Percentiles rank a stretch among this genome's conserved stretches.
Evolutionary conservation across 2,329 filamentous ascomycete species (phyloP).

Genomic region (Neophaeococcomyces aloes): DNA sequence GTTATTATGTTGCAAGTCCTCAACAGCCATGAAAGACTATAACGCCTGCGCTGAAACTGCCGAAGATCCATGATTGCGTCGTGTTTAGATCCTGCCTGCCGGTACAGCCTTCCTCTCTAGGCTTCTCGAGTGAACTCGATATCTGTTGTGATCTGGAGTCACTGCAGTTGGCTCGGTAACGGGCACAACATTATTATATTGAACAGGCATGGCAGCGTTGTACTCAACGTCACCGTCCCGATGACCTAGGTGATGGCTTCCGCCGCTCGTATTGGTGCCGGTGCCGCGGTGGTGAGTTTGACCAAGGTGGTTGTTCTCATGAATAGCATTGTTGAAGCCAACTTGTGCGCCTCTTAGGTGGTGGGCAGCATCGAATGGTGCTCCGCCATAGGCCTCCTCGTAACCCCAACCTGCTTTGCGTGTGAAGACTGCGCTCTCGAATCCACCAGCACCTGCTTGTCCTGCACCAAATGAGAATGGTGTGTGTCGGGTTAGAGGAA

Average conservation of each 20-base stretch:
- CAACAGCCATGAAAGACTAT: too few relatives aligned
- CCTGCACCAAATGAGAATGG: slow-evolving; percentile 43
- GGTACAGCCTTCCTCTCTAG: slow-evolving; percentile 13
- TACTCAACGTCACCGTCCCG: slow-evolving; percentile 13
- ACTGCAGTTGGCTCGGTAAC: neutral
- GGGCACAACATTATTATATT: slow-evolving; percentile 11
- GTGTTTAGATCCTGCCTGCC: neutral
- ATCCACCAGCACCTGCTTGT: slow-evolving; percentile 31
- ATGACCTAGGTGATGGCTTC: neutral
- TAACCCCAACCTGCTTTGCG: slow-evolving; percentile 52
- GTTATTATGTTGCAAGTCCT: too few relatives aligned
- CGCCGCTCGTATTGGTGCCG: neutral
- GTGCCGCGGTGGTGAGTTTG: slow-evolving; percentile 1
- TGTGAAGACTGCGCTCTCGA: slow-evolving; percentile 48
- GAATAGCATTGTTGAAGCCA: slow-evolving; percentile 17
- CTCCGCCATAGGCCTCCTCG: slow-evolving; percentile 31
- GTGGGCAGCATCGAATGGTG: slow-evolving; percentile 33
- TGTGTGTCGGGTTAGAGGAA: slow-evolving; percentile 50
- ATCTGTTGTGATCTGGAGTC: slow-evolving; percentile 5
- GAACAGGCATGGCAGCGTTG: slow-evolving; percentile 14
- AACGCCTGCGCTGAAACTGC: too few relatives aligned
- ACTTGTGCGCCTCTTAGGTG: slow-evolving; percentile 14
- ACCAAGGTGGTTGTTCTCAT: neutral
- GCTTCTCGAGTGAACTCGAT: slow-evolving; percentile 10
- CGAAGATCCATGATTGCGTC: too few relatives aligned